Evolutionary conservation across 305 asterid genomes (phyloP), one percentile per base, ranked within the genome.

Genomic region (Fraxinus velutina): DNA sequence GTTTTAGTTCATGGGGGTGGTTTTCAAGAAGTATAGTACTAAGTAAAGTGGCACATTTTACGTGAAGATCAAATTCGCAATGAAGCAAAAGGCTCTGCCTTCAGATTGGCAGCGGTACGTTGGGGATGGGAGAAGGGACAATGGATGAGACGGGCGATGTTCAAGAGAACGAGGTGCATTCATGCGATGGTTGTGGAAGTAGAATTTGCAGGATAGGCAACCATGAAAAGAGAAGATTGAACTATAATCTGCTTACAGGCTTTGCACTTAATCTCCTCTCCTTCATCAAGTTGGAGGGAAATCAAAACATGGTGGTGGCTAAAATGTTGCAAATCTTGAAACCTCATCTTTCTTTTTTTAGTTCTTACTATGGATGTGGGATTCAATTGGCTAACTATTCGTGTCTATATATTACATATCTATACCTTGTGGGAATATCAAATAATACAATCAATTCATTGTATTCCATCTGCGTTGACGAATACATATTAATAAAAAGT

Each of bases 11-110:
- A 60, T 74, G 76, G 1, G 29, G 73, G 64, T 80, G 84, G 12
- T 37, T 32, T 12, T 57, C 30, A 1, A 80, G 15, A 6, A 57
- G 15, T 3, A 80, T 64, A 12, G 66, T 80, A 19, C 4, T 30
- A 27, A 57, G 19, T 8, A 19, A 2, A 5, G 27, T 12, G 2
- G 85, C 88, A 21, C 91, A 86, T 0, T 75, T 79, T 8, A 79
- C 22, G 78, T 88, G 91, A 6, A 86, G 52, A 79, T 88, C 89
- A 55, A 86, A 85, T 32, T 85, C 85, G 17, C 90, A 86, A 22
- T 72, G 19, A 39, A 86, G 80, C 86, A 79, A 73, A 74, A 88
- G 15, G 83, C 86, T 3, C 30, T 79, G 13, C 88, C 86, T 0
- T 5, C n/a, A 0, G 83, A 39, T 50, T 80, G 12, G 55, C 24